These are phyloP conservation scores for Aquilaria sinensis DNA, from an alignment of 345 rosid species.

Conservation along the genomic window DNA sequence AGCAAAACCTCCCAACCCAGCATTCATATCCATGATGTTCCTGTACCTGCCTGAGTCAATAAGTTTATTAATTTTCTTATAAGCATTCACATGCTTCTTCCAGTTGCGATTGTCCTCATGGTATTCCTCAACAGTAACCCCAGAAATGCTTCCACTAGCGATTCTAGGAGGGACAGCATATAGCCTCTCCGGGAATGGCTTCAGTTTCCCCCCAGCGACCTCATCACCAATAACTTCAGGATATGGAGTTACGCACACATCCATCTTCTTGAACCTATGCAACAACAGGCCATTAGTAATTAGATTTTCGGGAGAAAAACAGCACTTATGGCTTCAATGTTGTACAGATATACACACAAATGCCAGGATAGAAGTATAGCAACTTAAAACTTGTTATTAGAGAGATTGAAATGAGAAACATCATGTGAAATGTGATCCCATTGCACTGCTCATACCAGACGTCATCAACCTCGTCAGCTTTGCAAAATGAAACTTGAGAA, in stretches of 20 bases:
- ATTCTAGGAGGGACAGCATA: constrained; percentile 80
- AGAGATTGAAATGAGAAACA: neutral
- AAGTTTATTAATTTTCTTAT: constrained; percentile 70
- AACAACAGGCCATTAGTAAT: constrained; percentile 15
- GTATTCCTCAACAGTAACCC: constrained; percentile 77
- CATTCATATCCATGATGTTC: constrained; percentile 99
- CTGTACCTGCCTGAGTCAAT: constrained; percentile 84
- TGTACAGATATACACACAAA: neutral
- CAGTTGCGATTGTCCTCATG: constrained; percentile 67
- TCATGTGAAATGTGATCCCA: constrained; percentile 3
- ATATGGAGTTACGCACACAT: constrained; percentile 74
- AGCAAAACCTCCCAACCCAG: constrained; percentile 95
- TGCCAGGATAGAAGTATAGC: neutral
- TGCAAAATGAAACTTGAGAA: constrained; percentile 64
- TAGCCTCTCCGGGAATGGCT: constrained; percentile 79
- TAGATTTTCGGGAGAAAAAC: neutral
- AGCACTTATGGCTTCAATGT: neutral
- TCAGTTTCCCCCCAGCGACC: constrained; percentile 60
- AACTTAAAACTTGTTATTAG: neutral
- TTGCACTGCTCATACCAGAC: constrained; percentile 56
- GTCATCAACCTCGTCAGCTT: constrained; percentile 62
- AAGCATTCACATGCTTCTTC: constrained; percentile 86
- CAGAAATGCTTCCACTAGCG: constrained; percentile 78
- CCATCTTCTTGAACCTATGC: constrained; percentile 93
- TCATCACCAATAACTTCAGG: constrained; percentile 60